A percentile compares a stretch with the other conserved stretches of the same genome.
These are phyloP conservation scores for Cercophora newfieldiana DNA, from an alignment of 495 filamentous ascomycete species.

Conservation along the genomic window DNA sequence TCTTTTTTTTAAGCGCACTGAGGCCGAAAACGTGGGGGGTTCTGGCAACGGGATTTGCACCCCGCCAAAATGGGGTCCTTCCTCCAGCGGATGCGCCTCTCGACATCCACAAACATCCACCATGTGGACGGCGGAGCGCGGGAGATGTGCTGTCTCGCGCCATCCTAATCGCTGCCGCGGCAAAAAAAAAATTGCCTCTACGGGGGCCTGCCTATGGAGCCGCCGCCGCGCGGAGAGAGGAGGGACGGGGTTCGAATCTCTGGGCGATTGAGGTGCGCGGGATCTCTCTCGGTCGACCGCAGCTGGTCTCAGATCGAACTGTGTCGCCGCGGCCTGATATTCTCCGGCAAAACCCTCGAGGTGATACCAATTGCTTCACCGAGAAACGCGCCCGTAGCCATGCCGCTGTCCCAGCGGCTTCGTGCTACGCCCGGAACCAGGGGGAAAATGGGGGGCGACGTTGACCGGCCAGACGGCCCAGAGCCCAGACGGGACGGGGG, in stretches of 20 bases:
- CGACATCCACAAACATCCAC: neutral
- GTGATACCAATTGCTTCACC: constrained; percentile 1
- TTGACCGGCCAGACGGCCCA: neutral
- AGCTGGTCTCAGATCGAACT: neutral
- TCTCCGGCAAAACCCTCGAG: neutral
- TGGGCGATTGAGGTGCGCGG: neutral
- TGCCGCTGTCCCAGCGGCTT: neutral
- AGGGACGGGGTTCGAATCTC: neutral
- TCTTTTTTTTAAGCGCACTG: constrained; percentile 15
- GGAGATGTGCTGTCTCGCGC: neutral
- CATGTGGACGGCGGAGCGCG: neutral
- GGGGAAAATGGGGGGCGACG: no score
- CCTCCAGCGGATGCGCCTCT: neutral
- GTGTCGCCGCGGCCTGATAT: neutral
- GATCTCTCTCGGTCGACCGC: neutral
- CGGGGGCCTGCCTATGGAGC: neutral
- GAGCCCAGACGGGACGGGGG: constrained; percentile 1
- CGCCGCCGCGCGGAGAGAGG: neutral
- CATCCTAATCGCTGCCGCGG: neutral
- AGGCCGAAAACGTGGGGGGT: constrained; percentile 12
- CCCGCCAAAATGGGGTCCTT: neutral
- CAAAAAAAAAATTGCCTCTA: neutral
- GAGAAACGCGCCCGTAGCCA: neutral
- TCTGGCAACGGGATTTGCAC: neutral
- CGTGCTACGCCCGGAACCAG: constrained; percentile 3